Evolutionary conservation across 2,329 filamentous ascomycete species (phyloP), one percentile per base, ranked within the genome.

Genomic region (Penicillium olsonii): DNA sequence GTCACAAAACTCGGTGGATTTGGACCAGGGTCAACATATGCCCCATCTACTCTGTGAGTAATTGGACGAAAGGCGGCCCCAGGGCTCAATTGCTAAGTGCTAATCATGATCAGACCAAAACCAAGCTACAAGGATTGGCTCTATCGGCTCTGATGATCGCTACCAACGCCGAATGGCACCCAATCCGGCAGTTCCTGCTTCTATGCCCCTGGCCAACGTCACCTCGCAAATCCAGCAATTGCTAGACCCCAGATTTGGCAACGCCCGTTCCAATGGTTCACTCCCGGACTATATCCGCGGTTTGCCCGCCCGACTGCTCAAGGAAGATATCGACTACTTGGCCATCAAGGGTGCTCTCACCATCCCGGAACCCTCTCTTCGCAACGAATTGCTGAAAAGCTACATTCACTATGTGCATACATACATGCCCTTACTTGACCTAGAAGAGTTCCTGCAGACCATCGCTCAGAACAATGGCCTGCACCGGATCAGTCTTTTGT

Each of bases 331-430:
- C 53, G 81, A 85, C 48, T 96, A 94, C 69, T 79, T 96, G 48
- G 82, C 86, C 54, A 82, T 85, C 66, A 96, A 96, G 76, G 91
- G 91, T 4, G 91, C 91, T 1, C 75, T 96, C 57, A 84, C 84
- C 2, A 81, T 96, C 34, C 92, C 92, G 2, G 78, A 82, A 34
- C 71, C 79, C 4, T 73, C 75, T 4, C 76, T 96, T 29, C 88
- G 92, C 63, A 90, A 88, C 67, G 90, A 91, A 51, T 79, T 96
- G 37, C 76, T 97, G 14, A 85, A 86, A 60, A 85, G 85, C 33
- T 96, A 94, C 62, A 80, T 92, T 53, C 88, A 96, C 73, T 96
- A 87, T 68, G 90, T 96, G 7, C 88, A 96, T 68, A 90, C 92
- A 1, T 96, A 90, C 68, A 96, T 96, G 90, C 92, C 92, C 19